Evolutionary conservation across 2,329 filamentous ascomycete species (phyloP).

Genomic region (Tolypocladium cylindrosporum): DNA sequence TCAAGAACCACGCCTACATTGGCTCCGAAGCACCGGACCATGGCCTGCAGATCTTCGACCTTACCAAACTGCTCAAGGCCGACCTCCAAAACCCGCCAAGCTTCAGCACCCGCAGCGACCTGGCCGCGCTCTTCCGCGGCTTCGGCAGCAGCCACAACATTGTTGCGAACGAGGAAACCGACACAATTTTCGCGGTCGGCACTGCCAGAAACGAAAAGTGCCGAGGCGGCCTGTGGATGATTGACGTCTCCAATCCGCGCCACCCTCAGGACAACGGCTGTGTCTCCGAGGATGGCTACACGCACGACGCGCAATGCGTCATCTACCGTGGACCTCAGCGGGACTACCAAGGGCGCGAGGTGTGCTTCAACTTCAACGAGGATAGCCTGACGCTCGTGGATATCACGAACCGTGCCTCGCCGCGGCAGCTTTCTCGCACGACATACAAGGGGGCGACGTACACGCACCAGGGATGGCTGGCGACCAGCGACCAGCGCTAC

Average conservation of each 20-base stretch:
- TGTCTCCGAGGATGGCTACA: conserved; percentile 37
- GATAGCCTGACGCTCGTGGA: conserved; percentile 26
- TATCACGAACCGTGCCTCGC: conserved; percentile 33
- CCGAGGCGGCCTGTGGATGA: conserved; percentile 41
- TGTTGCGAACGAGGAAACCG: conserved; percentile 35
- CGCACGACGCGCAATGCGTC: conserved; percentile 43
- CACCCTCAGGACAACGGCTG: conserved; percentile 41
- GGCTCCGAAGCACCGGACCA: conserved; percentile 37
- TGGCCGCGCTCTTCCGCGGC: conserved; percentile 24
- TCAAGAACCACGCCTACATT: conserved; percentile 25
- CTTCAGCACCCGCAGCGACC: conserved; percentile 22
- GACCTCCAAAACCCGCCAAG: conserved; percentile 26
- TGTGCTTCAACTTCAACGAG: conserved; percentile 16
- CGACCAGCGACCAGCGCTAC: conserved; percentile 30
- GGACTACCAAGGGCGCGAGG: conserved; percentile 26
- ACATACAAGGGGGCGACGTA: conserved; percentile 43
- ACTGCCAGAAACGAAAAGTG: conserved; percentile 29
- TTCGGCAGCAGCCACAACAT: conserved; percentile 41
- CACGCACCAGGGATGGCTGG: conserved; percentile 45
- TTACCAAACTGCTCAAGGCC: conserved; percentile 40
- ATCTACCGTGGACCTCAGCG: conserved; percentile 39
- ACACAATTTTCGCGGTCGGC: conserved; percentile 32
- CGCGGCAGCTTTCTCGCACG: conserved; percentile 39
- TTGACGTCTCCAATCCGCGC: conserved; percentile 40
- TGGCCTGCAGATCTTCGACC: conserved; percentile 55